Conservation (phyloP, 305 asterid species). For the Fraxinus albicans region DNA sequence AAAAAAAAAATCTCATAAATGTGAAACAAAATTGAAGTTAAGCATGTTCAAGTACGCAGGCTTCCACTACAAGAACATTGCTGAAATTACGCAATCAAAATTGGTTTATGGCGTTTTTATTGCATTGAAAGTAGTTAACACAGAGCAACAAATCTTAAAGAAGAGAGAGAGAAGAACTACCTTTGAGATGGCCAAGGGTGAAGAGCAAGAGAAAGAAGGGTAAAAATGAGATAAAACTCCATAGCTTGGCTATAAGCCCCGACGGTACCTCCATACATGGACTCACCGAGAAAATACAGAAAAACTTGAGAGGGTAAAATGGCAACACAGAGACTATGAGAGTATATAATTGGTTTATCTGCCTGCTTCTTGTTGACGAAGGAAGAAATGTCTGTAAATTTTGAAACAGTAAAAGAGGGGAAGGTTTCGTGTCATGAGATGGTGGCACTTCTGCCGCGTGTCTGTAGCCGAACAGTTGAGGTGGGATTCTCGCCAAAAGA, state of each 20-base stretch:
- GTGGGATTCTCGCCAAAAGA: constrained; percentile 14
- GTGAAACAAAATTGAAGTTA: background rate
- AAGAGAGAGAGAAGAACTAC: constrained; percentile 20
- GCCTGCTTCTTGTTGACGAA: background rate
- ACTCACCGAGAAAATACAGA: background rate
- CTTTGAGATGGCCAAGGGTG: constrained; percentile 73
- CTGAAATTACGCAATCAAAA: background rate
- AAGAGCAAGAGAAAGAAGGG: constrained; percentile 78
- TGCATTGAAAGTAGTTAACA: background rate
- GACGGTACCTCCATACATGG: constrained; percentile 68
- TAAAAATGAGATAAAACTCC: constrained; percentile 77
- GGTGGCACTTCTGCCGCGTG: constrained; percentile 13
- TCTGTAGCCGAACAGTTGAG: background rate
- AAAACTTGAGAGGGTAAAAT: background rate
- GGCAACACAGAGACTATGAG: background rate
- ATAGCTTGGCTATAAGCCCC: constrained; percentile 62
- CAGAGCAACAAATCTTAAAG: background rate
- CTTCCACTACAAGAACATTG: background rate
- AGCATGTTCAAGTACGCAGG: background rate
- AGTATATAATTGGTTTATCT: background rate
- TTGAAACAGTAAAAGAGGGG: background rate
- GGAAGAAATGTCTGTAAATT: background rate
- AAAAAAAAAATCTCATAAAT: background rate
- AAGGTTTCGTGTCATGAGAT: constrained; percentile 21
- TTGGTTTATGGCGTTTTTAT: background rate